These are phyloP conservation scores for Chlorella ohadii DNA, from an alignment of 139 green algal species.

Conservation along the genomic window DNA sequence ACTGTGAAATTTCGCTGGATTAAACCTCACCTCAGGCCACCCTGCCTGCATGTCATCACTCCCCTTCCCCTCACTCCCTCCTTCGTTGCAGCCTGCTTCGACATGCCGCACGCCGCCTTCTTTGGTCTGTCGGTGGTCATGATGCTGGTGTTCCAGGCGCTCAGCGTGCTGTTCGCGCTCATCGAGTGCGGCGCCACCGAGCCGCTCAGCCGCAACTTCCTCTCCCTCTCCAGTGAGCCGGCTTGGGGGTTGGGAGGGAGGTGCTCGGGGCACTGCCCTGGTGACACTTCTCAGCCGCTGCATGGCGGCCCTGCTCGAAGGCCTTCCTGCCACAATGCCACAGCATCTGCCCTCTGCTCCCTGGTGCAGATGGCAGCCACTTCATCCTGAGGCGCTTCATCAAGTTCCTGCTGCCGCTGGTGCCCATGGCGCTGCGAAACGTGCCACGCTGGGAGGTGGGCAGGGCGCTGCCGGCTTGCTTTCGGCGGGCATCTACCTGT, in stretches of 20 bases:
- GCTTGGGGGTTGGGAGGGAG: too few species aligned
- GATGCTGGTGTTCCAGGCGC: not conserved
- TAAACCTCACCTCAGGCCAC: too few species aligned
- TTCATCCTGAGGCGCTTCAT: not conserved
- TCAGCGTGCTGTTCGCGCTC: constrained; percentile 1
- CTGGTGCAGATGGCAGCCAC: not conserved
- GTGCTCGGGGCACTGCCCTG: too few species aligned
- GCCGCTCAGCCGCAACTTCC: not conserved
- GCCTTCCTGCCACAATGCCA: too few species aligned
- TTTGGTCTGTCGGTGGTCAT: constrained; percentile 5
- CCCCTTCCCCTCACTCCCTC: not conserved
- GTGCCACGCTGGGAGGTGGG: constrained; percentile 10
- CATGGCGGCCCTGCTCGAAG: too few species aligned
- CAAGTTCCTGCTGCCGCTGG: constrained; percentile 26
- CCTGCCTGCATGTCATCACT: not conserved
- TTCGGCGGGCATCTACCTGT: too few species aligned
- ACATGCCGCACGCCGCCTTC: not conserved
- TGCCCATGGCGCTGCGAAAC: constrained; percentile 6
- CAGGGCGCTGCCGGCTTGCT: not conserved
- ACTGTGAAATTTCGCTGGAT: too few species aligned
- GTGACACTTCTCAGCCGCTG: too few species aligned
- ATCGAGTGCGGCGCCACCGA: constrained; percentile 8
- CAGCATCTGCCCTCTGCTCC: not conserved
- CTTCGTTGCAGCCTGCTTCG: not conserved
- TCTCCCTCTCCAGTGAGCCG: not conserved